Evolutionary conservation across 1,284 basidiomycete genomes (phyloP).

Genomic region (Sparassis latifolia): DNA sequence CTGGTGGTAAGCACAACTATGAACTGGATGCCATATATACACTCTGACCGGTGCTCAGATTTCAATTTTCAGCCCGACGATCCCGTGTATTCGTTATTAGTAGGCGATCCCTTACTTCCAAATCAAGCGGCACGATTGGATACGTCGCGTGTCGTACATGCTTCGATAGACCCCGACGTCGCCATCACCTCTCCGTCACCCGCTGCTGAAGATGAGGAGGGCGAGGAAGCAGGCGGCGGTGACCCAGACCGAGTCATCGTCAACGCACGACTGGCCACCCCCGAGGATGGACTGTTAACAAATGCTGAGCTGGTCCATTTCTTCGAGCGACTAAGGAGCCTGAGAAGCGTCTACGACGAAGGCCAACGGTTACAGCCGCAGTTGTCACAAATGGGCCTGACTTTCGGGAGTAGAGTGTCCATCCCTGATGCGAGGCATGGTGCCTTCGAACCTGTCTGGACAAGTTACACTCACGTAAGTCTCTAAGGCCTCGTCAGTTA

Average conservation of each 20-base stretch:
- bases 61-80: constrained; percentile 91
- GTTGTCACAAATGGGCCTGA: constrained; percentile 24
- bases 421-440: constrained; percentile 40
- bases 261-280: constrained; percentile 60
- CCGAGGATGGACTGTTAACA: constrained; percentile 69
- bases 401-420: constrained; percentile 43
- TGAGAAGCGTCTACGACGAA: constrained; percentile 54
- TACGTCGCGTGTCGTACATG: constrained; percentile 77
- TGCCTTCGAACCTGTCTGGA: constrained; percentile 70
- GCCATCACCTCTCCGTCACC: constrained; percentile 23
- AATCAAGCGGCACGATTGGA: constrained; percentile 50
- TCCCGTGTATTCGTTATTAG: constrained; percentile 78
- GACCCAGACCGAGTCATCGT: constrained; percentile 74
- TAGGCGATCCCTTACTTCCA: constrained; percentile 48
- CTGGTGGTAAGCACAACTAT: constrained; percentile 56
- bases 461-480: constrained; percentile 57
- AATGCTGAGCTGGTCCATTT: constrained; percentile 54
- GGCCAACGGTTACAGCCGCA: constrained; percentile 26
- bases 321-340: constrained; percentile 32
- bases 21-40: neutral
- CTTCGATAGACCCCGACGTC: constrained; percentile 63
- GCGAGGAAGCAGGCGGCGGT: constrained; percentile 25
- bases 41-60: constrained; percentile 42
- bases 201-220: constrained; percentile 40
- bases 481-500: neutral